Evolutionary conservation across 2,329 filamentous ascomycete genomes (phyloP), one percentile per base, ranked within the genome.

Genomic region (Penicillium carneum): DNA sequence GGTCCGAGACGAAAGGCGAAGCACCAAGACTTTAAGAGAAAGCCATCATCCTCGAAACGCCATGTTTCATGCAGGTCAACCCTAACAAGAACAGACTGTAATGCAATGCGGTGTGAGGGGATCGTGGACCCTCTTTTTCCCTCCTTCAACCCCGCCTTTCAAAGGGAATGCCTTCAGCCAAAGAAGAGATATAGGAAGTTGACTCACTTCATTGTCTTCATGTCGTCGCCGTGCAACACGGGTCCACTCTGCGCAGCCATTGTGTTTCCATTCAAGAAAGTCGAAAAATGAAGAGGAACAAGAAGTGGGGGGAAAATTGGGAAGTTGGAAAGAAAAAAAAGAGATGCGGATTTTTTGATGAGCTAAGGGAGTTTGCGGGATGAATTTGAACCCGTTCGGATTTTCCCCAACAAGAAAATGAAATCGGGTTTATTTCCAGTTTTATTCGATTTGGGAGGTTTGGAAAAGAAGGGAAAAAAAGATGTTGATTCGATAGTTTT

Each of bases 171-270:
- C 45, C n/a, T 14, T 14, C 18, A 47, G 45, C 10, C 16, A 31
- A 31, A 47, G 23, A 26, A 56, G 50, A 57, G 20, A 62, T 18
- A 36, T 26, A 39, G 45, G 36, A 36, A 38, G 14, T 49, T 52
- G 61, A 81, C 84, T 82, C 82, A 87, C 85, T 82, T 84, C 76
- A 84, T 82, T 61, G 84, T 81, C 76, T 87, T 86, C 71, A 85
- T 82, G 70, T 87, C 85, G 70, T 87, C 85, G 61, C 80, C 80
- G 69, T 82, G 78, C 69, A 81, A 76, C 68, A 82, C 84, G 68
- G 79, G 76, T 74, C 80, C 79, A 74, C 80, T 80, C 65, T 77
- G 74, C 72, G 75, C 72, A 71, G 79, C 77, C 79, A 81, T 72
- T 69, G 70, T 63, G 70, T 67, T 78, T 73, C 77, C 76, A 78